A percentile compares a stretch with the other conserved stretches of the same genome.
Evolutionary conservation across 106 monocot genomes (phyloP).

Genomic region (Ottelia alismoides): DNA sequence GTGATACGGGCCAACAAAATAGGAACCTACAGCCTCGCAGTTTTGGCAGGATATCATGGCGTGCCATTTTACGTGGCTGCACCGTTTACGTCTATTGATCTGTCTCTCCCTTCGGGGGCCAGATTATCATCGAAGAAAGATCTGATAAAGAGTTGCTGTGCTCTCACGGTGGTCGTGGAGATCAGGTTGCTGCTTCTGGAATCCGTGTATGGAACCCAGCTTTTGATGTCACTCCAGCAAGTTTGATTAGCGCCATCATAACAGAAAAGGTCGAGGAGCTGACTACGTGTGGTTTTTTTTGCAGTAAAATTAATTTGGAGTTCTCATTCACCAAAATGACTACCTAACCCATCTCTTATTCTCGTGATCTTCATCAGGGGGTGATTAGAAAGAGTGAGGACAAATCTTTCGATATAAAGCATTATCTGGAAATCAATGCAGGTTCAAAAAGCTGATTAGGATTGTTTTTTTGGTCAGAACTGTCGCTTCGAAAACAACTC

Average conservation of each 20-base stretch:
- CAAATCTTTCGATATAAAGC: constrained; percentile 48
- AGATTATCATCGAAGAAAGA: too few species aligned
- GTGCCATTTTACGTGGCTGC: constrained; percentile 73
- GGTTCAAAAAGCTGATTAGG: too few species aligned
- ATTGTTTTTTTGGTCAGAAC: too few species aligned
- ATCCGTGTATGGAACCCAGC: constrained; percentile 82
- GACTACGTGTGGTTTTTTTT: too few species aligned
- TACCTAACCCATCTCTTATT: background rate
- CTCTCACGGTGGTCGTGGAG: constrained; percentile 64
- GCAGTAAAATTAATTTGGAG: too few species aligned
- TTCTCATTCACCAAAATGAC: background rate
- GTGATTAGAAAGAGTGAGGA: constrained; percentile 38
- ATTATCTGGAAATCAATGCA: constrained; percentile 20
- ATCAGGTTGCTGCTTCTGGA: constrained; percentile 71
- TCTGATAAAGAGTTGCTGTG: constrained; percentile 56
- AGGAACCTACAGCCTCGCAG: constrained; percentile 65
- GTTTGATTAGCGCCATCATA: constrained; percentile 58
- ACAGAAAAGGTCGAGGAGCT: constrained; percentile 56
- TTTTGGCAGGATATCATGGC: constrained; percentile 46
- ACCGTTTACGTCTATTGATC: constrained; percentile 67
- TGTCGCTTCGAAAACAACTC: too few species aligned
- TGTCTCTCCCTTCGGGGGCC: constrained; percentile 60
- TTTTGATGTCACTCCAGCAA: constrained; percentile 78
- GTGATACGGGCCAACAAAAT: constrained; percentile 87
- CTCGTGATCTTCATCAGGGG: constrained; percentile 36